A percentile compares a stretch with the other conserved stretches of the same genome.
phyloP scores from a whole-genome alignment of 73 alveolate species.

The Halteria grandinella region DNA sequence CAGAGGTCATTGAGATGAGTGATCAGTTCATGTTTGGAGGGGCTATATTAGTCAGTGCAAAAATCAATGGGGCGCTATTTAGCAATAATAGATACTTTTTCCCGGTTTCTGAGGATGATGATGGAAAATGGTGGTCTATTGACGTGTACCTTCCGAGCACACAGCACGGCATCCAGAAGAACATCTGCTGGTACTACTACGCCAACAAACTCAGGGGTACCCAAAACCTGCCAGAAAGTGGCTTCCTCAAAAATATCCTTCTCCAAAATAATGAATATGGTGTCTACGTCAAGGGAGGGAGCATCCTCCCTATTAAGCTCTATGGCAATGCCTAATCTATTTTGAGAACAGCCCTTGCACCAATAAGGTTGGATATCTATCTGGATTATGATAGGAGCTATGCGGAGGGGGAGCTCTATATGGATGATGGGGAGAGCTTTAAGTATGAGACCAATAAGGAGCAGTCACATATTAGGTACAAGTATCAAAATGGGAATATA shows the following conservation, averaged over 20 bases:
- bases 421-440: conserved; percentile 82
- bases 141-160: neutral
- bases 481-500: too few relatives aligned
- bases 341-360: neutral
- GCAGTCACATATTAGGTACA: too few relatives aligned
- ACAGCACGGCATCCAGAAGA: too few relatives aligned
- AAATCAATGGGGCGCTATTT: too few relatives aligned
- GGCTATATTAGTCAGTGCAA: conserved; percentile 30
- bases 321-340: conserved; percentile 5
- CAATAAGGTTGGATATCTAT: conserved; percentile 39
- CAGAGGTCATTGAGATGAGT: neutral
- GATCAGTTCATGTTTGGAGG: conserved; percentile 55
- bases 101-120: neutral
- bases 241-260: neutral
- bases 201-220: conserved; percentile 1
- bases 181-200: conserved; percentile 19
- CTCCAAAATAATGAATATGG: conserved; percentile 10
- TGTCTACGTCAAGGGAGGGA: conserved; percentile 51
- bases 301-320: conserved; percentile 50
- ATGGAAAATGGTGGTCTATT: neutral
- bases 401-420: conserved; percentile 63
- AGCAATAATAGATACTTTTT: neutral
- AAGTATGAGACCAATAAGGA: too few relatives aligned
- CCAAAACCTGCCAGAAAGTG: neutral
- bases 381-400: conserved; percentile 40